Base-by-base conservation (phyloP, 768 basidiomycete genomes). In the Kwoniella dejecticola region DNA sequence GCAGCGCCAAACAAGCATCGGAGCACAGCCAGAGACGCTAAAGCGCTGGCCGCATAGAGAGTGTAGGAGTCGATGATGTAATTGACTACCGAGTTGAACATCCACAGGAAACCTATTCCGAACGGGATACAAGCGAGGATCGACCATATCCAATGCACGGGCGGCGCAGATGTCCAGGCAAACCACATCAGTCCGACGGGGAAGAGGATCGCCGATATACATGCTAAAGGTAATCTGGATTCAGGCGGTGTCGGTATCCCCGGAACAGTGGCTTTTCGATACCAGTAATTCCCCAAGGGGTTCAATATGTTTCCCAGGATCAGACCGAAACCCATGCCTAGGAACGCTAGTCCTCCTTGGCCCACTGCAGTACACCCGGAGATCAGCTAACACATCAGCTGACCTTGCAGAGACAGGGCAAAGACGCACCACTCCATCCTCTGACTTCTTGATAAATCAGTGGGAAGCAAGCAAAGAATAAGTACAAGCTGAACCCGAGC, bases 31-130 rank as follows among this genome's bases (percentile, higher is more conserved):
- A 85, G 85, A 36, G 86, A 83, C 4, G 87, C 86, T 52, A 87
- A 81, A 11, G 86, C 87, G 69, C 84, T 85, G 3, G 86, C 86
- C 63, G 75, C 84, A 70, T 85, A 86, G 30, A 87, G 79, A 31
- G 81, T 80, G 77, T 88, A 88, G 7, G 83, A 80, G 65, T 88
- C 87, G 83, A 89, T 86, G 58, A 88, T 81, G 77, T 88, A 88
- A 4, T 84, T 84, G 47, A 84, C 84, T 15, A 86, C 74, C 38
- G 82, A 82, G 62, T 84, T 83, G 76, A 88, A 79, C 57, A 88
- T 83, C 60, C 84, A 81, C 8, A 86, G 81, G 58, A 85, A 83
- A 4, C 84, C 84, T n/a, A 80, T 70, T 17, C 88, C 88, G 71
- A 88, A 88, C 7, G 87, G 87, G 13, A 84, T 78, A 8, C 84